Evolutionary conservation across 306 rosid genomes (phyloP).

Genomic region (Malus asiatica): DNA sequence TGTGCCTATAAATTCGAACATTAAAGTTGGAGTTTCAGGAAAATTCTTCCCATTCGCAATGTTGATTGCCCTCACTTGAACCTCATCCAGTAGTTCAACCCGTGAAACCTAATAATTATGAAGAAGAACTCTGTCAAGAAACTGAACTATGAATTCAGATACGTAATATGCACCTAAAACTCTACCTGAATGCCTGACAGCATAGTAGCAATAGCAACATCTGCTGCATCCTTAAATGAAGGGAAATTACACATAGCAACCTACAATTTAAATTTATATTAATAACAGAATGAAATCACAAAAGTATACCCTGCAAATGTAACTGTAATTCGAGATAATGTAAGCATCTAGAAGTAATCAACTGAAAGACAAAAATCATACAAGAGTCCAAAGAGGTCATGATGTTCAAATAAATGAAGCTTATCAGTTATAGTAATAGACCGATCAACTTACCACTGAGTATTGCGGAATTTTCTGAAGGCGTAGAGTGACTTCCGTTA

Average conservation of each 20-base stretch:
- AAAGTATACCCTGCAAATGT: neutral
- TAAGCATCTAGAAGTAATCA: neutral
- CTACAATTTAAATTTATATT: slow-evolving; percentile 35
- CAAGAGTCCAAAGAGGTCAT: neutral
- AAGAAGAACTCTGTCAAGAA: slow-evolving; percentile 12
- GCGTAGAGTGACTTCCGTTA: slow-evolving; percentile 82
- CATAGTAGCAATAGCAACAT: slow-evolving; percentile 93
- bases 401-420: neutral
- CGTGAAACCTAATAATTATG: slow-evolving; percentile 67
- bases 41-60: slow-evolving; percentile 79
- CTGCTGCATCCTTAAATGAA: slow-evolving; percentile 86
- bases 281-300: neutral
- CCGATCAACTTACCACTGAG: slow-evolving; percentile 59
- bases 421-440: neutral
- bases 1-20: slow-evolving; percentile 95
- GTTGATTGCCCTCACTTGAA: slow-evolving; percentile 87
- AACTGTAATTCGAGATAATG: slow-evolving; percentile 8
- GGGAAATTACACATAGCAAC: slow-evolving; percentile 98
- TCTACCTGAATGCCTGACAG: slow-evolving; percentile 89
- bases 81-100: slow-evolving; percentile 92
- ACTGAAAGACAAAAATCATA: neutral
- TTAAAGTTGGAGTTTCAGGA: slow-evolving; percentile 69
- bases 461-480: slow-evolving; percentile 84
- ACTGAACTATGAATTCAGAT: neutral
- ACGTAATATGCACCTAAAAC: slow-evolving; percentile 14